Evolutionary conservation across 345 rosid genomes (phyloP).

Genomic region (Brassica napus): Da-Ae NC_063440.1:26254501-26255000

Average conservation of each 20-base stretch:
- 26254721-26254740: conserved; percentile 2
- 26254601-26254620: conserved; percentile 30
- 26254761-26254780: background rate
- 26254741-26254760: background rate
- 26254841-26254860: background rate
- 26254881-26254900: background rate
- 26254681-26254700: background rate
- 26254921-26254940: background rate
- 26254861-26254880: background rate
- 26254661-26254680: conserved; percentile 18
- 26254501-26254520: conserved; percentile 26
- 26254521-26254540: conserved; percentile 16
- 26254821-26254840: background rate
- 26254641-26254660: background rate
- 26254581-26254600: conserved; percentile 34
- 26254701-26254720: background rate
- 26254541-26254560: conserved; percentile 42
- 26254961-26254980: background rate
- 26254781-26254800: background rate
- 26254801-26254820: background rate
- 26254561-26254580: conserved; percentile 40
- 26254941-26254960: background rate
- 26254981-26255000: background rate
- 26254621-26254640: conserved; percentile 20
- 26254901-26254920: background rate